Conservation (phyloP, 2,329 filamentous ascomycete genomes). For the Colletotrichum sp. region DNA sequence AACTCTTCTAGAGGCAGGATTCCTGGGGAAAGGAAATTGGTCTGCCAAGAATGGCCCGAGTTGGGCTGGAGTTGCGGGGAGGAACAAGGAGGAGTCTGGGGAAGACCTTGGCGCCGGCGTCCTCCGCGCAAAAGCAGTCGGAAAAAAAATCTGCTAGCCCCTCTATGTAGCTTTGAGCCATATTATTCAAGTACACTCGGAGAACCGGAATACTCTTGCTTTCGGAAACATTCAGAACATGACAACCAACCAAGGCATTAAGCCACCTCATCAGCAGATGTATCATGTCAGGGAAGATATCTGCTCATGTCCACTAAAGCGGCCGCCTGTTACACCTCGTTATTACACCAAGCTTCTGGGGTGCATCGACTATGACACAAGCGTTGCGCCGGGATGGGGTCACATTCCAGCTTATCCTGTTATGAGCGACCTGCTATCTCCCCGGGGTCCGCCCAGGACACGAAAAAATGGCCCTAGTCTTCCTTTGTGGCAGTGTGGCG, state of each 20-base stretch:
- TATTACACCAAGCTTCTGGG: neutral
- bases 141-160: neutral
- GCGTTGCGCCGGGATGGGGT: neutral
- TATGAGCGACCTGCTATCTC: neutral
- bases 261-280: neutral
- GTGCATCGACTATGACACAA: neutral
- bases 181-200: neutral
- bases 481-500: neutral
- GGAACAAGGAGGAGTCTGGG: neutral
- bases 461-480: neutral
- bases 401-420: neutral
- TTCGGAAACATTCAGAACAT: neutral
- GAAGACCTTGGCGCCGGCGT: neutral
- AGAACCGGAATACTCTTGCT: neutral
- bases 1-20: neutral
- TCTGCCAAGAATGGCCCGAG: neutral
- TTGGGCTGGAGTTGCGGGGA: conserved; percentile 1
- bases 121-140: neutral
- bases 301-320: neutral
- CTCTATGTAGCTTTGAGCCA: neutral
- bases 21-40: neutral
- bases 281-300: neutral
- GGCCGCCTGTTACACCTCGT: neutral
- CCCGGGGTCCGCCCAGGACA: neutral
- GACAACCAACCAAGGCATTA: neutral